These are phyloP conservation scores for Neoarthrinium moseri DNA, from an alignment of 2,329 filamentous ascomycete genomes.

Conservation along the genomic window DNA sequence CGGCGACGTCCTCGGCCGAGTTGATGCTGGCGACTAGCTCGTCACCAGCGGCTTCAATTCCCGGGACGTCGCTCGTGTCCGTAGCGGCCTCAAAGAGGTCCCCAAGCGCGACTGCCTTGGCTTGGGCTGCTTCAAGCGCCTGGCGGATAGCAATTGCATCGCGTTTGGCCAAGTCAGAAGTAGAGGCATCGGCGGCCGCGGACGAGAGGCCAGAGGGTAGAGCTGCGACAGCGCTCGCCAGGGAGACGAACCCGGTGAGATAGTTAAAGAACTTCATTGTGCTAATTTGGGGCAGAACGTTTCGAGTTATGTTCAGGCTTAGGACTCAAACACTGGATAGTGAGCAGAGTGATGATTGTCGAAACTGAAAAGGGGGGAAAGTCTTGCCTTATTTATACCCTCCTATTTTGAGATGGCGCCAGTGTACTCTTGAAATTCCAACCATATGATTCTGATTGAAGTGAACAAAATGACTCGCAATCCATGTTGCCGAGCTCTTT, in stretches of 20 bases:
- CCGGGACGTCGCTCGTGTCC: neutral
- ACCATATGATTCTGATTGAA: too few relatives aligned
- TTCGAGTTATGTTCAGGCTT: neutral
- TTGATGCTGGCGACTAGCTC: neutral
- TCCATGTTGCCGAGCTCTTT: neutral
- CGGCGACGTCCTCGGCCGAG: neutral
- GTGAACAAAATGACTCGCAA: neutral
- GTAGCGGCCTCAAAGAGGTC: neutral
- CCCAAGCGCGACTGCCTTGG: neutral
- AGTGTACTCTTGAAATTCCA: too few relatives aligned
- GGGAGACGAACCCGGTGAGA: neutral
- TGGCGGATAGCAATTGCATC: neutral
- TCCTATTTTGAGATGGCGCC: rapidly evolving
- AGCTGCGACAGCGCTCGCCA: neutral
- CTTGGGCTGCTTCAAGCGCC: neutral
- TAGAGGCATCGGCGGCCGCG: too few relatives aligned
- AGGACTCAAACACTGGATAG: neutral
- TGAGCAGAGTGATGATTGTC: neutral
- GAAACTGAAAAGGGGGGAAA: neutral
- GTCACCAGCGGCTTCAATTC: neutral
- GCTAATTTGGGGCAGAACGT: neutral
- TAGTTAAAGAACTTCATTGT: neutral
- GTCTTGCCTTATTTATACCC: neutral
- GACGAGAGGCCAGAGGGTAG: neutral
- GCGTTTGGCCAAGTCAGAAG: neutral